Percentiles rank a stretch among this genome's conserved stretches.
phyloP scores from a whole-genome alignment of 371 early-diverging fungal genomes.

The Syncephalastrum sp. region DNA sequence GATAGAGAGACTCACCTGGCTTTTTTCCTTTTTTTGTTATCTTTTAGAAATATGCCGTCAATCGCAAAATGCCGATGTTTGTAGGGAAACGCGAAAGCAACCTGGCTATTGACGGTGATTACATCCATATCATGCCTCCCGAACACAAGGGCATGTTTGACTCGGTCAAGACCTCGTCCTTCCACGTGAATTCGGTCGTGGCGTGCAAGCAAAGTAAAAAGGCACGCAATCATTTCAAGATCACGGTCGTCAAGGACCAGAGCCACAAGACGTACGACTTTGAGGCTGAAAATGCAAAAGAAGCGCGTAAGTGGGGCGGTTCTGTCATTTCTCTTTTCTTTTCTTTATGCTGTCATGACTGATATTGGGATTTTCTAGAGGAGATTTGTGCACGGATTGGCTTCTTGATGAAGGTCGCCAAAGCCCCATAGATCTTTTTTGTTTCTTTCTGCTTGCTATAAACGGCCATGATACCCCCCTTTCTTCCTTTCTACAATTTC shows the following conservation, averaged over 20 bases:
- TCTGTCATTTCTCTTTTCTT: not conserved
- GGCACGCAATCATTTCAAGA: slow-evolving; percentile 71
- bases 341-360: not conserved
- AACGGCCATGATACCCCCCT: too few relatives aligned
- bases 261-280: slow-evolving; percentile 80
- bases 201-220: slow-evolving; percentile 81
- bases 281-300: slow-evolving; percentile 69
- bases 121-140: slow-evolving; percentile 86
- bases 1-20: too few relatives aligned
- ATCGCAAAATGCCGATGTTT: slow-evolving; percentile 78
- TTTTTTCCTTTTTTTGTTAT: too few relatives aligned
- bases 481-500: too few relatives aligned
- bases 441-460: not conserved
- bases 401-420: slow-evolving; percentile 45
- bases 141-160: slow-evolving; percentile 84
- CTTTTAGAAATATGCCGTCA: slow-evolving; percentile 61
- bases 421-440: slow-evolving; percentile 15
- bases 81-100: slow-evolving; percentile 81
- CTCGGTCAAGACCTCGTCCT: slow-evolving; percentile 77
- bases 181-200: slow-evolving; percentile 76
- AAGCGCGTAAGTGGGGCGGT: slow-evolving; percentile 60
- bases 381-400: slow-evolving; percentile 45
- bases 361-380: slow-evolving; percentile 18
- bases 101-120: slow-evolving; percentile 93
- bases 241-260: slow-evolving; percentile 63